Evolutionary conservation across 2,329 filamentous ascomycete genomes (phyloP).

Genomic region (Hypoxylon sp.): DNA sequence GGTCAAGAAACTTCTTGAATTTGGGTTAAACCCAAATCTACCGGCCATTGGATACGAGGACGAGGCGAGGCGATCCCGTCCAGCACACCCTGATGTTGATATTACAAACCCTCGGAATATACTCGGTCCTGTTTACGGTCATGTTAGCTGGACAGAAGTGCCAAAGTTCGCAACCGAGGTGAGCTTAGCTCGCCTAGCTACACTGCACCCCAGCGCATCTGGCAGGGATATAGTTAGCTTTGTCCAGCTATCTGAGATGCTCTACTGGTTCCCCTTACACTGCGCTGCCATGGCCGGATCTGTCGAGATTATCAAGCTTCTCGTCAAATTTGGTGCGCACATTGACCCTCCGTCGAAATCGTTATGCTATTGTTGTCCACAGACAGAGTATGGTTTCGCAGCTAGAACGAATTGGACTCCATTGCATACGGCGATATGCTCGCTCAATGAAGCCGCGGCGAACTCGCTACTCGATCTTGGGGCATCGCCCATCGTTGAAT

Average conservation of each 20-base stretch:
- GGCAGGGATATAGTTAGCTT: no score
- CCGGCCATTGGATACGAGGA: not conserved
- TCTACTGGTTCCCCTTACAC: slow-evolving; percentile 17
- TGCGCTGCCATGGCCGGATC: slow-evolving; percentile 2
- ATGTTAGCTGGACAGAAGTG: not conserved
- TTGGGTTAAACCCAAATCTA: not conserved
- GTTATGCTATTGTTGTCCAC: not conserved
- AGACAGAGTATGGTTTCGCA: not conserved
- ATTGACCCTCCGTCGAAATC: not conserved
- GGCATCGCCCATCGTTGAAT: slow-evolving; percentile 6
- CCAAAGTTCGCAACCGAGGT: no score
- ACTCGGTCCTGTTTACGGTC: not conserved
- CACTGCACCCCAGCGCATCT: no score
- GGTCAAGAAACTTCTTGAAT: slow-evolving; percentile 7
- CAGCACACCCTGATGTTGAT: not conserved
- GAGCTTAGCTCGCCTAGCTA: no score
- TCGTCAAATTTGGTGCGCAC: slow-evolving; percentile 3
- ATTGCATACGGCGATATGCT: slow-evolving; percentile 9
- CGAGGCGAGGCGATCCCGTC: not conserved
- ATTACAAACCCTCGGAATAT: no score
- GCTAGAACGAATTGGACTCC: not conserved
- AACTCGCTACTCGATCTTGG: slow-evolving; percentile 4
- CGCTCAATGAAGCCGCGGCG: not conserved
- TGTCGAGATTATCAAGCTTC: not conserved
- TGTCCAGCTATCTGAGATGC: no score